These are phyloP conservation scores for Apostasia shenzhenica DNA, from an alignment of 106 monocot species.

Conservation along the genomic window DNA sequence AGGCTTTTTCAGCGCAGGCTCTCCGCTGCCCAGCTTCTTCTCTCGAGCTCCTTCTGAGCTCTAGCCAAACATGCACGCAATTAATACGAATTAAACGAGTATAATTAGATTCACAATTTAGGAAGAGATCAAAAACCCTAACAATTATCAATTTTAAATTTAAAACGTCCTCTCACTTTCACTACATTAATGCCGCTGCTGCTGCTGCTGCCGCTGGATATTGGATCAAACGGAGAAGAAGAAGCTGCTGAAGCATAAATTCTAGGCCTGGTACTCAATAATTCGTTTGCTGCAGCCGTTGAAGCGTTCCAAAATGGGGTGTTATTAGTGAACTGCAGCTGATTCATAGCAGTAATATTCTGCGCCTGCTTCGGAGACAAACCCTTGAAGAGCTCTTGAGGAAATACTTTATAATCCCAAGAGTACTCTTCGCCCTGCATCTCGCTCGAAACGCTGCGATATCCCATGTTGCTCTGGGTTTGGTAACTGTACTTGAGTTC, in stretches of 20 bases:
- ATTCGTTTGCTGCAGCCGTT: background rate
- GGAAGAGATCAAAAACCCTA: background rate
- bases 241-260: background rate
- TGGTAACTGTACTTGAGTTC: background rate
- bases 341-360: background rate
- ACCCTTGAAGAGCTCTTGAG: no score
- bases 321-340: constrained; percentile 3
- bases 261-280: no score
- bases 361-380: no score
- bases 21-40: background rate
- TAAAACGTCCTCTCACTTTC: background rate
- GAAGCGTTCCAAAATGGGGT: constrained; percentile 9
- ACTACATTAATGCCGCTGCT: background rate
- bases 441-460: no score
- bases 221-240: background rate
- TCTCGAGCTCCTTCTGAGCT: background rate
- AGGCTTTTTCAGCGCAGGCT: background rate
- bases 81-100: no score
- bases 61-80: no score
- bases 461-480: no score
- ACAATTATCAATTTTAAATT: background rate
- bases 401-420: no score
- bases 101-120: no score
- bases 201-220: no score
- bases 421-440: no score